Percentiles rank a stretch among this genome's conserved stretches.
Conservation (phyloP, 768 basidiomycete genomes). For the Calocybe indica region DNA sequence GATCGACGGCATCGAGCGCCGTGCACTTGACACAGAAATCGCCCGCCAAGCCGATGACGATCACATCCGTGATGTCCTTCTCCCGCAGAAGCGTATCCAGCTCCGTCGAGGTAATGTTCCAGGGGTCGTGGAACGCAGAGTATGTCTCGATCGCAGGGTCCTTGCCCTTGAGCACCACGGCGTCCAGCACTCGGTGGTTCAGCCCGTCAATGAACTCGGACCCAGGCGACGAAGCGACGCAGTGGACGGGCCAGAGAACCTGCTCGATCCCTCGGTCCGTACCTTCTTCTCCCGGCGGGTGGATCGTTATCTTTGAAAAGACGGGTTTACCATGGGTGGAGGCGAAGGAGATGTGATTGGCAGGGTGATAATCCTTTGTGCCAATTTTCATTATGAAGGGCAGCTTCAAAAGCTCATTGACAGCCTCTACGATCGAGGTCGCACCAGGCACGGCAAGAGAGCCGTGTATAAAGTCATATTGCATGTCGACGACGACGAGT, state of each 20-base stretch:
- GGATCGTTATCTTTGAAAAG: constrained; percentile 37
- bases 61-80: constrained; percentile 48
- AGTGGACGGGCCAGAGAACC: constrained; percentile 80
- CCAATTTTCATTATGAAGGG: constrained; percentile 48
- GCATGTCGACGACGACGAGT: constrained; percentile 72
- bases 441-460: constrained; percentile 66
- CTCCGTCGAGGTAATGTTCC: constrained; percentile 39
- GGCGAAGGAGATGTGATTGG: constrained; percentile 66
- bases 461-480: constrained; percentile 79
- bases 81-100: constrained; percentile 37
- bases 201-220: constrained; percentile 55
- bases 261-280: constrained; percentile 35
- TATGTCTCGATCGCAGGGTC: constrained; percentile 67
- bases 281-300: constrained; percentile 30
- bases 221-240: constrained; percentile 55
- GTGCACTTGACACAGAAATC: constrained; percentile 72
- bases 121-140: constrained; percentile 69
- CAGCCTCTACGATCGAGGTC: constrained; percentile 44
- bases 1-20: constrained; percentile 46
- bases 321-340: constrained; percentile 31
- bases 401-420: constrained; percentile 52
- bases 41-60: constrained; percentile 64
- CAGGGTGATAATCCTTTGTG: constrained; percentile 56
- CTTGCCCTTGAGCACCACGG: constrained; percentile 48
- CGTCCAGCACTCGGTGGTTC: constrained; percentile 30